A percentile compares a stretch with the other conserved stretches of the same genome.
Conservation (phyloP, 176 grass and related monocot species). For the Areca catechu region DNA sequence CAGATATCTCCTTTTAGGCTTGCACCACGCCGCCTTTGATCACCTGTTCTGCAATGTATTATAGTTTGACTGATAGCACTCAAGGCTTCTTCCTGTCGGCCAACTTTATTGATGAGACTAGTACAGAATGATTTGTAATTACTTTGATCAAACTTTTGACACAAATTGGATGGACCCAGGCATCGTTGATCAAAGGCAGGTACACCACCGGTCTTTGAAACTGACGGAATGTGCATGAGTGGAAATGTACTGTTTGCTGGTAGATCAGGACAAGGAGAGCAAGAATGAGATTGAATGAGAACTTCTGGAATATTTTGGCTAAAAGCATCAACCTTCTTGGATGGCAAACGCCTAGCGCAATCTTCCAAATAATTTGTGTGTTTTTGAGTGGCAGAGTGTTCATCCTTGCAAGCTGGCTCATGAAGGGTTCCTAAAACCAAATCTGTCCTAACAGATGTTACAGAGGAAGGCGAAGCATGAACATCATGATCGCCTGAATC, state of each 20-base stretch:
- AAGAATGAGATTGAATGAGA: constrained; percentile 27
- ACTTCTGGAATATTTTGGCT: constrained; percentile 26
- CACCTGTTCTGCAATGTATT: constrained; percentile 21
- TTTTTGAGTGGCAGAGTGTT: constrained; percentile 12
- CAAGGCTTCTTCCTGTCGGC: constrained; percentile 78
- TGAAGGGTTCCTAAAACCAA: constrained; percentile 65
- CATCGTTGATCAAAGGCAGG: constrained; percentile 51
- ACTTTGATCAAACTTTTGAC: constrained; percentile 40
- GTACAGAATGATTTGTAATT: constrained; percentile 63
- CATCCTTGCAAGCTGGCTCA: constrained; percentile 35
- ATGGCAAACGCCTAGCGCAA: constrained; percentile 8
- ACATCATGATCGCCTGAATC: constrained; percentile 18
- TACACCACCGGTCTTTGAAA: constrained; percentile 19
- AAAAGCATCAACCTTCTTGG: constrained; percentile 32
- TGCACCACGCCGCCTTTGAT: constrained; percentile 27
- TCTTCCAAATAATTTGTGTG: constrained; percentile 20
- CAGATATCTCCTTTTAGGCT: constrained; percentile 65
- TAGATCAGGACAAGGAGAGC: constrained; percentile 6
- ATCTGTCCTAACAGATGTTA: constrained; percentile 57
- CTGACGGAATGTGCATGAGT: constrained; percentile 24
- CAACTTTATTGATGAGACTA: constrained; percentile 57
- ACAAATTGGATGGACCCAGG: constrained; percentile 16
- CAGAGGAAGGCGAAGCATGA: constrained; percentile 39
- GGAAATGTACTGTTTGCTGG: constrained; percentile 17
- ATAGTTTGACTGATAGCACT: constrained; percentile 47